Base-by-base conservation (phyloP, 2,329 filamentous ascomycete genomes). In the Botryosphaeria dothidea region DNA sequence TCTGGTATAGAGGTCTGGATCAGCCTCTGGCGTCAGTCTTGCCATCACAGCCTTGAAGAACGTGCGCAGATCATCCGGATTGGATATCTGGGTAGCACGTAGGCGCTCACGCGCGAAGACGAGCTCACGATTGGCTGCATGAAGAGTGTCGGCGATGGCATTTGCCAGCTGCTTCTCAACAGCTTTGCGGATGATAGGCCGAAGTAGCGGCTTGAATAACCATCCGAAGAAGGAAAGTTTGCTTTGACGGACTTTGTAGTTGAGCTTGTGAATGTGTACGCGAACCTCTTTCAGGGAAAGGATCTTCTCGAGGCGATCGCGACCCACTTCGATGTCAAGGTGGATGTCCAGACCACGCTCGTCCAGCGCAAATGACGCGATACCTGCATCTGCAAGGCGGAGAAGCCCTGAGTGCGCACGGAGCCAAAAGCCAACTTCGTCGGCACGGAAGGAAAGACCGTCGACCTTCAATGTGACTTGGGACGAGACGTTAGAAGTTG, bases 391-490 rank as follows among this genome's bases (percentile, higher is more conserved):
- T 2, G 87, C 86, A 31, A 97, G 83, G 25, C 88, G 88, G 56
- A 96, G 82, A 1, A 96, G 75, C 2, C 92, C 89, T 15, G 88
- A 87, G 74, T 95, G 93, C 0, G 91, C 84, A 9, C 91, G 90
- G 34, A 97, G 81, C 88, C 93, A 96, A 80, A 93, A 98, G 25
- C 94, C 94, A 34, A 98, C 83, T 67, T 97, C 93, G 25, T 94
- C 88, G 2, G 93, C 93, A 45, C 90, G 88, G 62, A 95, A 84
- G 0, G 92, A 96, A 8, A 98, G 80, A 0, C 94, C 94, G 68
- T 92, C 89, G 43, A 97, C 80, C 68, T 91, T 92, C 72, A 96
- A 84, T 1, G 90, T 91, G 68, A 95, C 84, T 2, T 91, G 82
- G 0, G 91, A 93, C 25, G 87, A 90, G 64, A 90, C 82, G n/a